phyloP scores from a whole-genome alignment of 1,284 basidiomycete genomes.

The Caloboletus firmus region DNA sequence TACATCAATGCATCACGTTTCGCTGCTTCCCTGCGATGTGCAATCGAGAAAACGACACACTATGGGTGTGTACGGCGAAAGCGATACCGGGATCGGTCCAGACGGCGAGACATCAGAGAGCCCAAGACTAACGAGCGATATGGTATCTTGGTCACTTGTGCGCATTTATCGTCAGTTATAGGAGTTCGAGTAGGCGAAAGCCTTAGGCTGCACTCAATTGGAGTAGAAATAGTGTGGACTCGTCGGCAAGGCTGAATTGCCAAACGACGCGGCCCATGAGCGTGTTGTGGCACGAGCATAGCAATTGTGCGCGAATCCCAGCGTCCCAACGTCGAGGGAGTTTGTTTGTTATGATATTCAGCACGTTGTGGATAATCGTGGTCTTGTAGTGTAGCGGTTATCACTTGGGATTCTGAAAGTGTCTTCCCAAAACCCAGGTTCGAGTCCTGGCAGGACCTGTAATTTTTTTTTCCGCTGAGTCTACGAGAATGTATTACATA shows the following conservation, averaged over 20 bases:
- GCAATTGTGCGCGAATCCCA: no score
- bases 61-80: background rate
- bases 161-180: background rate
- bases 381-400: conserved; percentile 58
- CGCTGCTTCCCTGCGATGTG: background rate
- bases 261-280: background rate
- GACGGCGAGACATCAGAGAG: background rate
- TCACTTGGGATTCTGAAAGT: conserved; percentile 55
- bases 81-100: background rate
- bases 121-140: background rate
- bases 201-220: background rate
- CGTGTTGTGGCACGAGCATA: no score
- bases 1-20: background rate
- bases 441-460: conserved; percentile 26
- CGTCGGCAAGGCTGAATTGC: background rate
- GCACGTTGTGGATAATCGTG: background rate
- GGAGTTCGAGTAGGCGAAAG: background rate
- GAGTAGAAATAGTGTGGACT: background rate
- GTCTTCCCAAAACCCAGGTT: conserved; percentile 28
- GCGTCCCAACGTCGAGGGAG: no score
- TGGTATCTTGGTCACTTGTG: background rate
- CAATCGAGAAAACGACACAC: background rate
- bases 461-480: no score
- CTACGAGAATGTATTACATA: conserved; percentile 5
- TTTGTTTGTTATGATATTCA: background rate